These are phyloP conservation scores for Macrocybe gigantea DNA, from an alignment of 768 basidiomycete species.

Conservation along the genomic window DNA sequence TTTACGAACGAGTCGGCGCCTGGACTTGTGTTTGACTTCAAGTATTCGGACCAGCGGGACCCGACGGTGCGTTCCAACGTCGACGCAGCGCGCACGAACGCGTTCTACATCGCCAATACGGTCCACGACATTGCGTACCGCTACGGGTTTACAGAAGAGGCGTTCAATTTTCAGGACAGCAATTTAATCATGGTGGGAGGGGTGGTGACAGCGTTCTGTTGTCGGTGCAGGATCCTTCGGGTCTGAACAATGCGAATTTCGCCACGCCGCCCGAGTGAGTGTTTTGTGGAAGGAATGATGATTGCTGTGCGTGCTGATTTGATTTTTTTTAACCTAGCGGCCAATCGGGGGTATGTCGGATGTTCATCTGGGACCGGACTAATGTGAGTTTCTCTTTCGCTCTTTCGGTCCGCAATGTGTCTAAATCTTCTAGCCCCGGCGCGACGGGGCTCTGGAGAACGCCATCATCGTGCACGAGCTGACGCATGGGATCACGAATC, in stretches of 20 bases:
- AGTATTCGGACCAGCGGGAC: constrained; percentile 17
- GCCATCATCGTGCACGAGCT: constrained; percentile 49
- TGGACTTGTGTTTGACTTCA: constrained; percentile 33
- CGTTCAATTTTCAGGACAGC: constrained; percentile 56
- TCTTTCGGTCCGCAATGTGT: too few species aligned
- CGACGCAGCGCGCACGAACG: constrained; percentile 48
- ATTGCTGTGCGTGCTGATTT: neutral
- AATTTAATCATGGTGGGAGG: constrained; percentile 47
- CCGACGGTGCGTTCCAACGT: constrained; percentile 33
- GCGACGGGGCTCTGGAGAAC: constrained; percentile 59
- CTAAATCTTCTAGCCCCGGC: constrained; percentile 28
- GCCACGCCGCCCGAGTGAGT: constrained; percentile 75
- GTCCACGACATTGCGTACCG: constrained; percentile 43
- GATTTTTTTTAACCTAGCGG: constrained; percentile 10
- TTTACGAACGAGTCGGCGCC: constrained; percentile 23
- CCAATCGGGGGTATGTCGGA: constrained; percentile 27
- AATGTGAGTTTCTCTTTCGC: neutral
- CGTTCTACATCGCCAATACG: constrained; percentile 57
- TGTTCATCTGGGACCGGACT: constrained; percentile 15
- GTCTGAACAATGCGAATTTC: constrained; percentile 39
- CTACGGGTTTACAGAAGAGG: constrained; percentile 54
- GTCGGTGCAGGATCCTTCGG: constrained; percentile 43
- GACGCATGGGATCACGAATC: constrained; percentile 41
- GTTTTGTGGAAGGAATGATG: constrained; percentile 69
- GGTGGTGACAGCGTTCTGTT: constrained; percentile 45